phyloP scores from a whole-genome alignment of 108 stramenopile genomes.

The Cyclotella choctawhatcheeana region DNA sequence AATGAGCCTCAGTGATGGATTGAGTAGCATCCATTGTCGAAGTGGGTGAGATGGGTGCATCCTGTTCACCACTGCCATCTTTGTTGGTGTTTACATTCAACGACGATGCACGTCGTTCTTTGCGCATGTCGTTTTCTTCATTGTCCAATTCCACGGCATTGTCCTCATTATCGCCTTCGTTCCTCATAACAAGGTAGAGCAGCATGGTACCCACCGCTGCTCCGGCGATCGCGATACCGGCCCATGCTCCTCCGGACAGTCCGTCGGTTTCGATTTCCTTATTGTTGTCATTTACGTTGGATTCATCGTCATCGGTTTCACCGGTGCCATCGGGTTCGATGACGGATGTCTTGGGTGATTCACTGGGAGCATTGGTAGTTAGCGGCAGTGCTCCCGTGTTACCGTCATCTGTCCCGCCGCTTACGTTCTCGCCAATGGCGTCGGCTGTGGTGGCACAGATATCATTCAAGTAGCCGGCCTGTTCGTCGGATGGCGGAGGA shows the following conservation, averaged over 20 bases:
- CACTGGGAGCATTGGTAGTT: not conserved
- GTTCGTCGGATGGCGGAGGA: constrained; percentile 15
- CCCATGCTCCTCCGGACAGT: constrained; percentile 1
- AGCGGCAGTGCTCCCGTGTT: too few relatives aligned
- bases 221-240: constrained; percentile 19
- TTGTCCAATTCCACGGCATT: constrained; percentile 2
- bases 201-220: constrained; percentile 19
- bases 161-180: not conserved
- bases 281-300: not conserved
- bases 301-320: not conserved
- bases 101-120: not conserved
- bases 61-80: not conserved
- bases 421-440: constrained; percentile 14
- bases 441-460: constrained; percentile 2
- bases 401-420: not conserved
- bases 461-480: constrained; percentile 20
- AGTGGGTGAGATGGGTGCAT: constrained; percentile 8
- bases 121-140: not conserved
- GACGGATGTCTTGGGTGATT: not conserved
- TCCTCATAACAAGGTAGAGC: constrained; percentile 8
- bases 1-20: constrained; percentile 23
- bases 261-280: not conserved
- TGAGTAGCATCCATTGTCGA: constrained; percentile 28
- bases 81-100: not conserved
- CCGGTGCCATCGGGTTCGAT: not conserved